phyloP scores from a whole-genome alignment of 1,284 basidiomycete genomes.

The Blastosporella zonata region DNA sequence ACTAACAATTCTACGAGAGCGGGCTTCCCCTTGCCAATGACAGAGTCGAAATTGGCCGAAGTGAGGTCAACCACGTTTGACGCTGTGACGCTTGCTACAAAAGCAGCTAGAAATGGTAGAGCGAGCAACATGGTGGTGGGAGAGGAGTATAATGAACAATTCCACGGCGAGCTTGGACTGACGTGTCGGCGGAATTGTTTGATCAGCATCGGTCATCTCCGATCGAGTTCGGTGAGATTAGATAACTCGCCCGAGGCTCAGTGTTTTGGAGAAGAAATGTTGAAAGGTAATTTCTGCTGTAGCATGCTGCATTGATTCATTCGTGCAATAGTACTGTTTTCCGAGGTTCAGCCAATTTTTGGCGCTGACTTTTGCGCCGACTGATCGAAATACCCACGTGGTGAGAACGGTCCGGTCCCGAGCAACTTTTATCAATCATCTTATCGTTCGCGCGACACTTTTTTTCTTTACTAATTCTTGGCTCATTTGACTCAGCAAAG shows the following conservation, averaged over 20 bases:
- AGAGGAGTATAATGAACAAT: conserved; percentile 15
- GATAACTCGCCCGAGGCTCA: not conserved
- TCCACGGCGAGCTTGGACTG: conserved; percentile 21
- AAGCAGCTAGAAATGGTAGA: conserved; percentile 52
- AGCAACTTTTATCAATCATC: conserved; percentile 24
- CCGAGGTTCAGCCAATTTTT: not conserved
- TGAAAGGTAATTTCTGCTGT: no score
- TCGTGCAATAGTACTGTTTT: not conserved
- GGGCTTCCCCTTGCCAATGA: conserved; percentile 75
- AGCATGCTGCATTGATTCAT: not conserved
- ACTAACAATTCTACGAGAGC: conserved; percentile 77
- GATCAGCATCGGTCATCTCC: conserved; percentile 19
- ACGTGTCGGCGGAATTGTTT: conserved; percentile 28
- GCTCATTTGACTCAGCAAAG: conserved; percentile 16
- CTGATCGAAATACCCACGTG: conserved; percentile 21
- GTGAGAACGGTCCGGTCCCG: conserved; percentile 24
- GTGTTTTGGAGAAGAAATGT: not conserved
- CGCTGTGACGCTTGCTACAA: conserved; percentile 58
- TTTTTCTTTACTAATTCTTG: conserved; percentile 17
- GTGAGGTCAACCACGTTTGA: conserved; percentile 84
- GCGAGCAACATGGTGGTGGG: conserved; percentile 58
- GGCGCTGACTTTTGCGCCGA: not conserved
- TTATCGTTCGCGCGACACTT: conserved; percentile 5
- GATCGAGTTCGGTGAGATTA: not conserved
- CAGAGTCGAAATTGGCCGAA: conserved; percentile 72